Evolutionary conservation across 2,329 filamentous ascomycete species (phyloP), one percentile per base, ranked within the genome.

Genomic region (Alternaria ventricosa): DNA sequence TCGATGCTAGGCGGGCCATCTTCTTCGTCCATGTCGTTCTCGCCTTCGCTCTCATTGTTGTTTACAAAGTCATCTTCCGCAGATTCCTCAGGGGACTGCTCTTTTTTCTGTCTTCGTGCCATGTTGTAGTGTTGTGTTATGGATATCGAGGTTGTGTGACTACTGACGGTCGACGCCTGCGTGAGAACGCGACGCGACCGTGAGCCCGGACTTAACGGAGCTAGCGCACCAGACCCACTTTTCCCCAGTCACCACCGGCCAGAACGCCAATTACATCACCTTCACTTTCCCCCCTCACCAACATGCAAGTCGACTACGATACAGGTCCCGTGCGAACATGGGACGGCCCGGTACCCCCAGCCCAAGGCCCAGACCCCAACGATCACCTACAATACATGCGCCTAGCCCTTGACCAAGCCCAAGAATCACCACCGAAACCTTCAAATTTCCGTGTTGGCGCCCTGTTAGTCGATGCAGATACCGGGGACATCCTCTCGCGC

Each of bases 371-470:
- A 36, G 68, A 76, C 22, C 71, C 77, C 22, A 70, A 72, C 47
- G 70, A 78, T 44, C 76, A 79, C 57, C 58, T 68, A 23, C 70
- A 75, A 51, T 88, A 88, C 76, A 91, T 98, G 84, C 86, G 84
- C 58, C 83, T 90, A 60, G 93, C 93, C 41, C 87, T 98, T 61
- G 82, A 86, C n/a, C 85, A 94, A 66, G 94, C 96, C 12, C 85
- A 87, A 36, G 87, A 91, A 67, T 97, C 94, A 11, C 92, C 93
- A 3, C 93, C 93, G 27, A 94, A 91, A 73, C 91, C 94, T 3
- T 94, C 93, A 55, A 98, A 98, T 80, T 99, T 94, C 83, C 89
- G 95, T 63, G 94, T 99, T 22, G 96, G 96, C 45, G 96, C 96
- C n/a, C 80, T 97, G n/a, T 85, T 98, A 43, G 86, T 96, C 20